Evolutionary conservation across 495 filamentous ascomycete species (phyloP).

Genomic region (Usnea hakonensis): DNA sequence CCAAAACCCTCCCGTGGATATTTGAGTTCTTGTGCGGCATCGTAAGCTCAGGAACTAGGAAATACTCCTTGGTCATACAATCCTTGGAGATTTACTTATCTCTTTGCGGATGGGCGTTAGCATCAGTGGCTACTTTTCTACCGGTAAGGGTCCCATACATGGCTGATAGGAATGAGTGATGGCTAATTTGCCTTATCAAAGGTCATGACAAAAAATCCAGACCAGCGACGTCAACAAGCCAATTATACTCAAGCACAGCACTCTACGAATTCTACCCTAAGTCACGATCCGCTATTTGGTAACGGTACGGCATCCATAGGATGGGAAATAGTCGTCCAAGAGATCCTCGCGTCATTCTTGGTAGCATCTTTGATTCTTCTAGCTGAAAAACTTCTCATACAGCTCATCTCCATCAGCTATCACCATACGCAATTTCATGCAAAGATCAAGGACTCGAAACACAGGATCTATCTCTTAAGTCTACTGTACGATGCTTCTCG

Average conservation of each 20-base stretch:
- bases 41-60: conserved; percentile 82
- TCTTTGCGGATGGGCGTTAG: conserved; percentile 77
- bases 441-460: conserved; percentile 84
- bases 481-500: conserved; percentile 85
- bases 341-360: conserved; percentile 68
- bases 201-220: conserved; percentile 49
- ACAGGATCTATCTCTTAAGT: conserved; percentile 67
- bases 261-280: conserved; percentile 34
- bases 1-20: conserved; percentile 66
- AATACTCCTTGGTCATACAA: conserved; percentile 77
- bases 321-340: conserved; percentile 59
- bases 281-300: conserved; percentile 16
- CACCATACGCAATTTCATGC: conserved; percentile 87
- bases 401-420: conserved; percentile 89
- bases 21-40: conserved; percentile 87
- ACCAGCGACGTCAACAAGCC: conserved; percentile 22
- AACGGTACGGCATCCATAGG: conserved; percentile 31
- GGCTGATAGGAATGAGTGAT: neutral
- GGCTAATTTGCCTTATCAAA: conserved; percentile 20
- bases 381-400: conserved; percentile 74
- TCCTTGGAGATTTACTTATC: conserved; percentile 78
- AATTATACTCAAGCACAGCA: conserved; percentile 23
- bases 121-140: conserved; percentile 70
- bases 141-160: conserved; percentile 38
- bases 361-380: conserved; percentile 71